A percentile compares a stretch with the other conserved stretches of the same genome.
Evolutionary conservation across 1,284 basidiomycete genomes (phyloP).

Genomic region (Ganoderma meredithae): DNA sequence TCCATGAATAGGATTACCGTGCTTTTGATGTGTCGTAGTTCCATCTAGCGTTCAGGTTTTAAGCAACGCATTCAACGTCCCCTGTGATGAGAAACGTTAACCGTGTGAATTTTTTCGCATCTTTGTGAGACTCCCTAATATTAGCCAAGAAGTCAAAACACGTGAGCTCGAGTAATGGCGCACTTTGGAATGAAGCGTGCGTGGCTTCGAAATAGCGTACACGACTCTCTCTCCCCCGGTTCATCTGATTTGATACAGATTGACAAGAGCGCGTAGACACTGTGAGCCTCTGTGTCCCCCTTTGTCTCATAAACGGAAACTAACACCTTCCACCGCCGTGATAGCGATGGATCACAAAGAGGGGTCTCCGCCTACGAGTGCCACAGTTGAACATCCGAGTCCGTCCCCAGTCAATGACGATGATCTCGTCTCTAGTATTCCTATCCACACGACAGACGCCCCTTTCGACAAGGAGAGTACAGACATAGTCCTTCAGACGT

Average conservation of each 20-base stretch:
- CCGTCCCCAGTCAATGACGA: not conserved
- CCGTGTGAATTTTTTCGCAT: not conserved
- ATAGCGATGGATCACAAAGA: not conserved
- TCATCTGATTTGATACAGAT: not conserved
- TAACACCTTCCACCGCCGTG: not conserved
- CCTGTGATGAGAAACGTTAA: not conserved
- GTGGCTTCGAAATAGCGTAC: not conserved
- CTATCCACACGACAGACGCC: not conserved
- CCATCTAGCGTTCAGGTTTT: too few species aligned
- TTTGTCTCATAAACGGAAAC: not conserved
- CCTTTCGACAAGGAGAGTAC: slow-evolving; percentile 7
- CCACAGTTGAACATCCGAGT: not conserved
- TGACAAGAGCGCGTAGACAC: not conserved
- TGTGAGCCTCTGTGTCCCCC: not conserved
- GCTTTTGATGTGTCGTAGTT: too few species aligned
- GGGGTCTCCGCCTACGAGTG: not conserved
- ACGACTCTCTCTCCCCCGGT: not conserved
- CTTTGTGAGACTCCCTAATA: not conserved
- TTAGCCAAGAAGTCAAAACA: not conserved
- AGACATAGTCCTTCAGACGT: slow-evolving; percentile 24
- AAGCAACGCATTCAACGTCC: not conserved
- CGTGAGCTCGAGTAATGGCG: not conserved
- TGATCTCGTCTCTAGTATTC: not conserved
- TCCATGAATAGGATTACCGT: too few species aligned
- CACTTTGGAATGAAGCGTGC: not conserved